Base-by-base conservation (phyloP, 2,329 filamentous ascomycete species). In the Colletotrichum acutatum region DNA sequence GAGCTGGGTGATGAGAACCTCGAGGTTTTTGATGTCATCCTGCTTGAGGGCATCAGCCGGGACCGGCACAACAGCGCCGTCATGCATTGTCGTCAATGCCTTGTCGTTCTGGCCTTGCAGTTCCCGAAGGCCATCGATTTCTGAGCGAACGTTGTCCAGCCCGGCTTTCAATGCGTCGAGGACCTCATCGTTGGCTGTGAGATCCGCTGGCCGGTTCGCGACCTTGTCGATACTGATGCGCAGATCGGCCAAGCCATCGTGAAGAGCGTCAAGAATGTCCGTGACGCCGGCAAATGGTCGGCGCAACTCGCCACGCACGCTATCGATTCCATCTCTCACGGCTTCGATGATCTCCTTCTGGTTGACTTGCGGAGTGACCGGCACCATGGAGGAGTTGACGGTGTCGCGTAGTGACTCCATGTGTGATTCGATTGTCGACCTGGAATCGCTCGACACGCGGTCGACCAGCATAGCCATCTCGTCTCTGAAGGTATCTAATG, bases 111-210 rank as follows among this genome's bases (percentile, higher is more conserved):
- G 81, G 74, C 79, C 83, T 61, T 70, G 66, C 54, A 82, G 83
- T 28, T 92, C 90, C n/a, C 93, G 93, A 52, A 98, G 86, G 24
- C 88, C 87, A 69, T 95, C 93, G 75, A 98, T 94, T 61, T 98
- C 95, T 2, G 90, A 88, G 66, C 92, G 91, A 19, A 98, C 88
- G 52, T 88, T 89, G 56, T 93, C 91, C 9, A 98, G 86, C 0
- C 95, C 95, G n/a, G 91, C 89, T 80, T 93, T 97, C 68, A 98
- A 87, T 0, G 94, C 94, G 72, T 98, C 94, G 1, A 98, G 87
- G 65, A 98, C 95, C 82, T 98, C 95, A 75, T 97, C 94, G 72
- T 94, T 96, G 70, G 94, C 92, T 0, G 93, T 95, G 82, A 96
- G 88, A 77, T 97, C 95, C 0, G 90, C 86, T 5, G 95, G 94